Evolutionary conservation across 208 protist genomes (phyloP).

Genomic region (Trypanosoma melophagium): DNA sequence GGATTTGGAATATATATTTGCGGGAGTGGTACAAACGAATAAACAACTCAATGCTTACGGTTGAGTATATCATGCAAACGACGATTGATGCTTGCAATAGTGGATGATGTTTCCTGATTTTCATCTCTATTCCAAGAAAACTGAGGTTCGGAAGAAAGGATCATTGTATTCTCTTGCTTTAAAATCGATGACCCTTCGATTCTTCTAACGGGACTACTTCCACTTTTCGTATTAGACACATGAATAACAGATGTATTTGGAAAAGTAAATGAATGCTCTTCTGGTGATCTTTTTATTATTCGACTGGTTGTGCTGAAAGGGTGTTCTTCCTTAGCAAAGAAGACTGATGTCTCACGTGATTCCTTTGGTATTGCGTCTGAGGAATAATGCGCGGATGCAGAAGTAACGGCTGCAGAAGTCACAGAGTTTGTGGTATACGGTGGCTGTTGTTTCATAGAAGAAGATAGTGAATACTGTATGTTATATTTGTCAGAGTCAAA

Average conservation of each 20-base stretch:
- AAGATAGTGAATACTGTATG: neutral
- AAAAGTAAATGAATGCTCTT: neutral
- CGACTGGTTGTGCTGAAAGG: slow-evolving; percentile 10
- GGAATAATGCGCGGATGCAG: neutral
- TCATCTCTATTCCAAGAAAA: neutral
- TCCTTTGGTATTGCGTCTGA: neutral
- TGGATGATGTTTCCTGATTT: neutral
- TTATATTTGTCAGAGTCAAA: neutral
- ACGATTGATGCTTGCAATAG: slow-evolving; percentile 20
- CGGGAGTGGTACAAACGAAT: neutral
- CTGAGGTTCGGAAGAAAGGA: neutral
- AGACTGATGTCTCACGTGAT: neutral
- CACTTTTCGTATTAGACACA: neutral
- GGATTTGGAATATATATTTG: no score
- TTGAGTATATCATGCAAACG: slow-evolving; percentile 26
- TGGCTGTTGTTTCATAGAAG: neutral
- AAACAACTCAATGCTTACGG: slow-evolving; percentile 7
- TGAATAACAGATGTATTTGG: neutral
- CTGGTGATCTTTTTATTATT: neutral
- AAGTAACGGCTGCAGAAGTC: neutral
- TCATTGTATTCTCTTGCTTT: neutral
- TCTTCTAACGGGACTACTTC: neutral
- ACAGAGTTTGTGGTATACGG: neutral
- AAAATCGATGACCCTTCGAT: neutral
- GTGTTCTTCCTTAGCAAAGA: neutral